Percentiles rank a stretch among this genome's conserved stretches.
Evolutionary conservation across 1,284 basidiomycete genomes (phyloP).

Genomic region (Coriolopsis trogii): DNA sequence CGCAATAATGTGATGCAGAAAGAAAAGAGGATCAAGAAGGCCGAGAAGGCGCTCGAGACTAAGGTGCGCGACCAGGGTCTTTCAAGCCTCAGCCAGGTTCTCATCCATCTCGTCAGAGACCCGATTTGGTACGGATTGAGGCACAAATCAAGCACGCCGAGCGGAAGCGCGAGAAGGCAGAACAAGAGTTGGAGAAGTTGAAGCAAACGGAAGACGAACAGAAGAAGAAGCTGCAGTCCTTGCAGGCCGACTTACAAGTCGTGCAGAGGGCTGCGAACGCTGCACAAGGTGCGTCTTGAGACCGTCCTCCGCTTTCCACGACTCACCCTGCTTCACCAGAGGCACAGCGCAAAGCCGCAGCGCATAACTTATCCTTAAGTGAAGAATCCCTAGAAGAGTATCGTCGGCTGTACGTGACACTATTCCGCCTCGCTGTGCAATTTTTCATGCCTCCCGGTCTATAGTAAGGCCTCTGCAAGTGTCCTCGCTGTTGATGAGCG

Average conservation of each 20-base stretch:
- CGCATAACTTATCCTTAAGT: conserved; percentile 78
- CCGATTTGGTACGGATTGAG: conserved; percentile 80
- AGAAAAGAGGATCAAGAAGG: conserved; percentile 37
- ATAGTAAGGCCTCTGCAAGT: conserved; percentile 78
- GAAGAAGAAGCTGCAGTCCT: conserved; percentile 56
- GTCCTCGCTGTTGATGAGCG: conserved; percentile 85
- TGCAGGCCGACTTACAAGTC: conserved; percentile 67
- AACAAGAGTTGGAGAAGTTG: conserved; percentile 66
- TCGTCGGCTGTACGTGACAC: conserved; percentile 66
- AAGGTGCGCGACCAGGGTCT: conserved; percentile 71
- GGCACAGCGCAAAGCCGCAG: conserved; percentile 74
- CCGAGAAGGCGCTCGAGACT: conserved; percentile 43
- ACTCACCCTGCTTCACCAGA: conserved; percentile 47
- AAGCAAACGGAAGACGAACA: conserved; percentile 71
- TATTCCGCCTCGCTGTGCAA: neutral
- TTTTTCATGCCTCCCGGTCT: neutral
- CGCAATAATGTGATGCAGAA: conserved; percentile 49
- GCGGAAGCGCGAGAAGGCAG: conserved; percentile 76
- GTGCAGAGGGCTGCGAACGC: conserved; percentile 75
- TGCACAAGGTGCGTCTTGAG: conserved; percentile 62
- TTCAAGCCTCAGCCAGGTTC: neutral
- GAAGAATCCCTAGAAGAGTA: conserved; percentile 90
- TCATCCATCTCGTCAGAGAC: conserved; percentile 54
- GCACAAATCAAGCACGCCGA: conserved; percentile 87
- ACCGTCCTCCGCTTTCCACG: neutral